These are phyloP conservation scores for Oenanthe sinensis DNA, from an alignment of 129 eudicot species.

Conservation along the genomic window DNA sequence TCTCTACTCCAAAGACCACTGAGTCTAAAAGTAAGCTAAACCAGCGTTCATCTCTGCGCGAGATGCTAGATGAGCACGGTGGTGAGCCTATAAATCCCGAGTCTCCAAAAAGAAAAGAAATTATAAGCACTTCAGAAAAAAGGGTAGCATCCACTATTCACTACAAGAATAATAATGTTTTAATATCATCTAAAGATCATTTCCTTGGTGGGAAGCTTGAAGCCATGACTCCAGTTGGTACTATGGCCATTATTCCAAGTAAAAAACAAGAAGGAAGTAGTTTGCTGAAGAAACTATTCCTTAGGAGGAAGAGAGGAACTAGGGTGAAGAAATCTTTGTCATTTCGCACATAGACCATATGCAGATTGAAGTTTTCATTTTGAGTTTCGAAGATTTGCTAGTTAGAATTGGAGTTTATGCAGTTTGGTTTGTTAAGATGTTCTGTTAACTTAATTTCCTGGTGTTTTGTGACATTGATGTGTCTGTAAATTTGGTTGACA, in stretches of 20 bases:
- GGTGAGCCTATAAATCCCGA: constrained; percentile 21
- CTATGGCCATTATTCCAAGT: constrained; percentile 51
- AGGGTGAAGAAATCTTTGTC: constrained; percentile 32
- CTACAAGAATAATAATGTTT: constrained; percentile 14
- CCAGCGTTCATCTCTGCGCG: constrained; percentile 57
- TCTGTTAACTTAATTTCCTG: background rate
- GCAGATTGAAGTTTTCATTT: background rate
- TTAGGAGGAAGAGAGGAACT: constrained; percentile 58
- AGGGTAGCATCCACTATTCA: constrained; percentile 22
- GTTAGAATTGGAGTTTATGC: background rate
- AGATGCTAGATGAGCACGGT: constrained; percentile 56
- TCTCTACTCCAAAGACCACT: constrained; percentile 13
- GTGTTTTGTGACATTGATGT: background rate
- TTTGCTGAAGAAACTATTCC: constrained; percentile 53
- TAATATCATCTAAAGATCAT: background rate
- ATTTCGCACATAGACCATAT: constrained; percentile 12
- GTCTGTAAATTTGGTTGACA: constrained; percentile 6
- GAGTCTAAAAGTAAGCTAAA: constrained; percentile 15
- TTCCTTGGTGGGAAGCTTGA: constrained; percentile 10
- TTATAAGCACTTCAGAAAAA: constrained; percentile 27
- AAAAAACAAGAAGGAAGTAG: constrained; percentile 53
- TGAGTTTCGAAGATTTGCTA: constrained; percentile 6
- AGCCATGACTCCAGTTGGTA: constrained; percentile 25
- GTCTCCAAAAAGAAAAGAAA: constrained; percentile 46
- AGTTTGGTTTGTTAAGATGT: constrained; percentile 1